Conservation (phyloP, 225 moss, liverwort and hornwort species). For the Sphagnum contortum region DNA sequence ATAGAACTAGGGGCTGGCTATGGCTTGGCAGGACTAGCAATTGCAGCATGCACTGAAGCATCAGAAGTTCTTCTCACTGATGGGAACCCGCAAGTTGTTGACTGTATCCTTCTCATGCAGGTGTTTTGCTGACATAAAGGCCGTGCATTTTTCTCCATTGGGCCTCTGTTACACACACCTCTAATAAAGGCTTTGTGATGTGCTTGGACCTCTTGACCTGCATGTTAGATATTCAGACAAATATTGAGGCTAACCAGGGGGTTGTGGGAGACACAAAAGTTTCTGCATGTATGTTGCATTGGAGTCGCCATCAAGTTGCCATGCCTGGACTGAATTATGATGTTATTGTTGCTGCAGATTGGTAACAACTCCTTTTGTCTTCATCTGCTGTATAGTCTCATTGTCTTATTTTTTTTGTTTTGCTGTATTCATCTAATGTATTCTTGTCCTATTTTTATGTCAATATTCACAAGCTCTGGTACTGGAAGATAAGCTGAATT, state of each 20-base stretch:
- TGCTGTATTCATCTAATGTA: no score
- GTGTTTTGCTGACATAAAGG: not conserved
- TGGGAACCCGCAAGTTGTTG: constrained; percentile 79
- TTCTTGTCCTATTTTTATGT: no score
- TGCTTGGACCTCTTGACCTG: constrained; percentile 2
- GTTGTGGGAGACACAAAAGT: constrained; percentile 54
- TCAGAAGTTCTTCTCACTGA: constrained; percentile 74
- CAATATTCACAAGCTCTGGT: no score
- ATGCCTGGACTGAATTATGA: constrained; percentile 52
- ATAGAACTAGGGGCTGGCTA: constrained; percentile 80
- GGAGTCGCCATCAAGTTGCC: constrained; percentile 56
- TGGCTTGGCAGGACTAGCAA: constrained; percentile 79
- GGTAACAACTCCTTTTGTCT: constrained; percentile 16
- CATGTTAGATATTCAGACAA: constrained; percentile 39
- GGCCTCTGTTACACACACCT: no score
- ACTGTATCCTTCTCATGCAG: constrained; percentile 36
- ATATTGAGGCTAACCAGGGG: constrained; percentile 38
- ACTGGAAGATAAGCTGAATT: no score
- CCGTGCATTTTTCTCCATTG: not conserved
- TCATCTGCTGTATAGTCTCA: no score
- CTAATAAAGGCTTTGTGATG: no score
- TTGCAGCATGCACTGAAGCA: constrained; percentile 71
- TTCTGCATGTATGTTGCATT: constrained; percentile 48
- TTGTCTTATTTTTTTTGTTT: no score
- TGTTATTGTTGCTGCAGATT: constrained; percentile 80